Conservation (phyloP, 306 rosid genomes). For the Prunus mira region DNA sequence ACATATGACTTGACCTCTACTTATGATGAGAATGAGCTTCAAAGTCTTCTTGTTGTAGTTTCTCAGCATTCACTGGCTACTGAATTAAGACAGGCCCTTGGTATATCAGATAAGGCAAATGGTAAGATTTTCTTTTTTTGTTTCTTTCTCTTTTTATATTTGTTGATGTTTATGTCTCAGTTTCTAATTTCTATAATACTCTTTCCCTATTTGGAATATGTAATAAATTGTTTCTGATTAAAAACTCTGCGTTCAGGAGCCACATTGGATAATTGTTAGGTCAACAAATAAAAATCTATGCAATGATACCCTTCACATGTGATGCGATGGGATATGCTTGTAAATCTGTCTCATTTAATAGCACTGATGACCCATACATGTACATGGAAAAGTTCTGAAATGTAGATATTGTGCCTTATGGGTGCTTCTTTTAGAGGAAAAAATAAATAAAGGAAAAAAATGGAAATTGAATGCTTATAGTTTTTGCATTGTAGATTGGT, state of each 20-base stretch:
- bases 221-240: too few species aligned
- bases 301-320: too few species aligned
- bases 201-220: background rate
- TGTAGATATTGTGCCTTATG: background rate
- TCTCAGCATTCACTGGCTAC: constrained; percentile 31
- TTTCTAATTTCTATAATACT: background rate
- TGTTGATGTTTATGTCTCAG: background rate
- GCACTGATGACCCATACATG: background rate
- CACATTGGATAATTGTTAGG: too few species aligned
- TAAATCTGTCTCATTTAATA: background rate
- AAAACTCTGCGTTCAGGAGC: too few species aligned
- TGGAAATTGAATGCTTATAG: background rate
- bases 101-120: constrained; percentile 19
- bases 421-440: background rate
- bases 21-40: constrained; percentile 34
- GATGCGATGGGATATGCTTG: background rate
- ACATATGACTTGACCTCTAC: constrained; percentile 29
- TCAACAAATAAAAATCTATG: too few species aligned
- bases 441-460: background rate
- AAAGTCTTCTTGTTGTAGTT: constrained; percentile 24
- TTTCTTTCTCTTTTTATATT: background rate
- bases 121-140: constrained; percentile 29
- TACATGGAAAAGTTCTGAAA: background rate
- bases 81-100: constrained; percentile 29
- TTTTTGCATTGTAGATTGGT: background rate